Base-by-base conservation (phyloP, 2,329 filamentous ascomycete species). In the Penicillium sp. region DNA sequence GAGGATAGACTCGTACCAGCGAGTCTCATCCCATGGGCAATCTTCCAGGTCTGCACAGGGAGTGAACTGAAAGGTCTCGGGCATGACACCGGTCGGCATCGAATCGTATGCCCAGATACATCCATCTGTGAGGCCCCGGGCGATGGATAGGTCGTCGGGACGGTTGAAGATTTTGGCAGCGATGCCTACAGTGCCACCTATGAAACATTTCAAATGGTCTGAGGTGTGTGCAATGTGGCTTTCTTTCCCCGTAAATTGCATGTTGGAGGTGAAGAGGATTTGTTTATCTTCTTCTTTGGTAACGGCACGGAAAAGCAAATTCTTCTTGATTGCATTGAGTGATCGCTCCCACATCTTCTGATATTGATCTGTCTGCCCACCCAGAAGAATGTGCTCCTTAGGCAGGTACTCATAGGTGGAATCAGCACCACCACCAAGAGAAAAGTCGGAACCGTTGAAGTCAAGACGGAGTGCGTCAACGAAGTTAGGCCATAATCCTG, bases 401-500 rank as follows among this genome's bases (percentile, higher is more conserved):
- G 79, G 80, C 16, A 82, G 69, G 62, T 82, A 82, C 58, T 82
- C 80, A 59, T 81, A 82, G 0, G 76, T 72, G 2, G 79, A 81
- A 63, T 81, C 79, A 16, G 78, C 77, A 73, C 77, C 76, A 11
- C 73, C 78, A 16, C 78, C 79, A 14, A 81, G 67, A 1, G 71
- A 75, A 55, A 78, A 81, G 31, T 71, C 66, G 10, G 65, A 54
- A 51, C 70, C 65, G n/a, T 61, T 60, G 50, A 74, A 73, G 25
- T 56, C 53, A 48, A 75, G 61, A 23, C 60, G 62, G 37, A 72
- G 57, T 14, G 68, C 86, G 74, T 96, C 89, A 14, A 97, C 78
- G 53, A 80, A 80, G 63, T 90, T 84, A 0, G 93, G 92, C 79
- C 93, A 96, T 66, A 96, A 83, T 1, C 93, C 92, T 1, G 89